phyloP scores from a whole-genome alignment of 1,139 yeast genomes.

The Pichia sp. region DNA sequence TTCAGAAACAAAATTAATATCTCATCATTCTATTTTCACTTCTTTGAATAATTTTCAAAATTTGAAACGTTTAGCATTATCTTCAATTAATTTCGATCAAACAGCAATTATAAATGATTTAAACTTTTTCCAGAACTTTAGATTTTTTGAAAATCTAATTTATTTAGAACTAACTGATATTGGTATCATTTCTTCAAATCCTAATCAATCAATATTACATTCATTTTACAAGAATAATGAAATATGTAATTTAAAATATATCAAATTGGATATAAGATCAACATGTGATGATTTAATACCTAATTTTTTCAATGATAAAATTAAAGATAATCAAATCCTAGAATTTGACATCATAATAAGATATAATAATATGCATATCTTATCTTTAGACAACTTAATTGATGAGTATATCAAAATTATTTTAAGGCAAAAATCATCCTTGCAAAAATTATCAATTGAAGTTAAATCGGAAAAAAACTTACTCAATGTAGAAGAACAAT shows the following conservation, averaged over 20 bases:
- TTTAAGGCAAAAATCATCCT: slow-evolving; percentile 24
- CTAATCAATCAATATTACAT: slow-evolving; percentile 8
- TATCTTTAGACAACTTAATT: slow-evolving; percentile 29
- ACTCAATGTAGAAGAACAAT: slow-evolving; percentile 30
- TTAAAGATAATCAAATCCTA: slow-evolving; percentile 22
- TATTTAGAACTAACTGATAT: slow-evolving; percentile 19
- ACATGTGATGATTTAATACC: slow-evolving; percentile 39
- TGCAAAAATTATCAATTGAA: slow-evolving; percentile 39
- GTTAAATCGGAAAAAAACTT: slow-evolving; percentile 33
- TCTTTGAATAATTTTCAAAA: slow-evolving; percentile 4
- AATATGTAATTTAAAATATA: slow-evolving; percentile 33
- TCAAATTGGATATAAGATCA: slow-evolving; percentile 43
- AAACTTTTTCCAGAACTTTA: neutral
- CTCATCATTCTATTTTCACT: slow-evolving; percentile 4
- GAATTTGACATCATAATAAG: slow-evolving; percentile 42
- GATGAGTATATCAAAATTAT: slow-evolving; percentile 32
- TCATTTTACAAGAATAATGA: slow-evolving; percentile 23
- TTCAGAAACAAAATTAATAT: slow-evolving; percentile 6
- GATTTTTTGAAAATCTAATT: slow-evolving; percentile 8
- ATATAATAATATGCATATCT: slow-evolving; percentile 35
- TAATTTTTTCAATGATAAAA: slow-evolving; percentile 31
- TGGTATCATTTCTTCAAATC: slow-evolving; percentile 12
- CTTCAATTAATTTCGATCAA: slow-evolving; percentile 10
- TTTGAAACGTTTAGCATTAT: slow-evolving; percentile 10
- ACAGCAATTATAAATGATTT: neutral